Evolutionary conservation across 495 filamentous ascomycete species (phyloP), one percentile per base, ranked within the genome.

Genomic region (Apiosordaria backusii): DNA sequence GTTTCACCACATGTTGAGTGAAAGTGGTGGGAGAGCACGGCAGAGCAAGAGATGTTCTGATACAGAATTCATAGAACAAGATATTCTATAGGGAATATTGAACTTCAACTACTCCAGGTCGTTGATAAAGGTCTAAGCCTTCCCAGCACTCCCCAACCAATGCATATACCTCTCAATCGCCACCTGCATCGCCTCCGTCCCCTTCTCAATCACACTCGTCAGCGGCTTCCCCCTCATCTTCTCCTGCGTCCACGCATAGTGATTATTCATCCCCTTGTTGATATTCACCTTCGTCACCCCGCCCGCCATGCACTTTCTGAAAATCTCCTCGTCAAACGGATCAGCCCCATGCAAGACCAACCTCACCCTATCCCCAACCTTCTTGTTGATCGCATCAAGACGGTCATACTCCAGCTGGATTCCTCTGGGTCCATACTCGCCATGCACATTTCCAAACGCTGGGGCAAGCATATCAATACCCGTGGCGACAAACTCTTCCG

Each of bases 371-470:
- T 84, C 81, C 27, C 88, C 86, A 2, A 90, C 88, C 22, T 79
- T 78, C 65, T 85, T 76, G 65, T 87, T 83, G 72, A 95, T 90
- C 13, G 75, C 75, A 68, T 85, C 72, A 60, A 95, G 77, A 26
- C 90, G 80, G 27, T 89, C 87, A 76, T 89, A 93, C 74, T 92
- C 89, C 52, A 92, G 72, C 79, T 85, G 85, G 25, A 92, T 89
- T 0, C 90, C 91, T 13, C 88, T 76, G 0, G 88, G 86, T 0
- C 90, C 91, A 77, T 94, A 96, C 70, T 89, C 86, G 5, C 92
- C 91, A 79, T 94, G 91, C 50, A 96, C 89, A 74, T 94, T 94
- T 3, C 91, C 91, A 76, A 96, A 94, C 9, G 90, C 90, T 0
- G 92, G 92, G 13, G 91, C 91, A 18, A 94, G 75, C 86, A 90